These are phyloP conservation scores for Millerozyma miso DNA, from an alignment of 805 yeast species.

Conservation along the genomic window DNA sequence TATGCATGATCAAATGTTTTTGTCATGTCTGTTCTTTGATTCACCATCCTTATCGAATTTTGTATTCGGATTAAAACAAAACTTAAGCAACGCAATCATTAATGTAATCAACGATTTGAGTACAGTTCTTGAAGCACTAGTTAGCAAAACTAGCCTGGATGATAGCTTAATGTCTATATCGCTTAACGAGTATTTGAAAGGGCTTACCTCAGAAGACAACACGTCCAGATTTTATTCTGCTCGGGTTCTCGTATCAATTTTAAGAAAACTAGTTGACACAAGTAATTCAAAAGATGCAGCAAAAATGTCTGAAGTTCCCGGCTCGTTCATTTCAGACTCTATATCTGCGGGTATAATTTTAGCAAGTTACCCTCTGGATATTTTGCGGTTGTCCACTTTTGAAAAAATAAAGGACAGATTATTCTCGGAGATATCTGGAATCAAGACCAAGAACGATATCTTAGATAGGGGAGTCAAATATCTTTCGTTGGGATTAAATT, in stretches of 20 bases:
- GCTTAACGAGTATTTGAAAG: not conserved
- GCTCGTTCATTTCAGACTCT: conserved; percentile 26
- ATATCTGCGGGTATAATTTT: conserved; percentile 26
- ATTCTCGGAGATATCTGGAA: conserved; percentile 64
- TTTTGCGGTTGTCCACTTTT: conserved; percentile 32
- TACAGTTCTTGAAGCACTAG: not conserved
- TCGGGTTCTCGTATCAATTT: conserved; percentile 10
- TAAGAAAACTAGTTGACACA: conserved; percentile 14
- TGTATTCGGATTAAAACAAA: not conserved
- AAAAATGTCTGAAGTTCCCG: conserved; percentile 13
- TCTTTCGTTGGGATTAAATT: conserved; percentile 45
- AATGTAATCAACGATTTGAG: not conserved
- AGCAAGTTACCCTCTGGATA: conserved; percentile 32
- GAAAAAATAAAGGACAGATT: conserved; percentile 55
- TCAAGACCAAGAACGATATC: conserved; percentile 38
- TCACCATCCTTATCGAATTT: not conserved
- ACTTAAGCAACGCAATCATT: not conserved
- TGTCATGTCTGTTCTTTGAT: conserved; percentile 1
- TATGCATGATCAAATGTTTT: conserved; percentile 17
- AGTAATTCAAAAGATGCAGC: conserved; percentile 2
- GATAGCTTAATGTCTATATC: not conserved
- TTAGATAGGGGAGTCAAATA: conserved; percentile 40
- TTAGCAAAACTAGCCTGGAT: not conserved
- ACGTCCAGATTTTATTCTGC: conserved; percentile 14
- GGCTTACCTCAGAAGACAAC: not conserved